phyloP scores from a whole-genome alignment of 2,329 filamentous ascomycete genomes.

The Alternaria panax region DNA sequence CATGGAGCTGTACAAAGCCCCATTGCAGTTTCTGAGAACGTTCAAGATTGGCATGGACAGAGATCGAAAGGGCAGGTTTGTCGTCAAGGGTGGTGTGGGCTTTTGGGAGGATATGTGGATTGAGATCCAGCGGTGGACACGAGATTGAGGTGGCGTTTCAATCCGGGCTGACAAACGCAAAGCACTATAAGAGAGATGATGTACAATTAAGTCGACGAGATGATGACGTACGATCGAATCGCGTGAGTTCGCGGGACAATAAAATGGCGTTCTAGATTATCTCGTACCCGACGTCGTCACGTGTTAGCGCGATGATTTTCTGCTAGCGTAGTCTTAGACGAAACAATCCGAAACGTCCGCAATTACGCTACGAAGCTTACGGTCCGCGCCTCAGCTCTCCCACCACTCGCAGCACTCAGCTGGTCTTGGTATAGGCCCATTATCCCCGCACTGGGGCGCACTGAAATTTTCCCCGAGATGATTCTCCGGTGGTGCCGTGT shows the following conservation, averaged over 20 bases:
- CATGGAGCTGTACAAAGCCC: slow-evolving; percentile 62
- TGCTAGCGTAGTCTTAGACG: slow-evolving; percentile 29
- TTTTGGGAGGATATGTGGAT: slow-evolving; percentile 55
- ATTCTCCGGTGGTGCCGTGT: slow-evolving; percentile 19
- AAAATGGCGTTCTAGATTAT: slow-evolving; percentile 3
- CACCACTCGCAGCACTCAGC: slow-evolving; percentile 25
- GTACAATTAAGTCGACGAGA: not conserved
- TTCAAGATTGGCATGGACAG: slow-evolving; percentile 46
- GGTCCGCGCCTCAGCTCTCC: slow-evolving; percentile 20
- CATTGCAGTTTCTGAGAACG: slow-evolving; percentile 51
- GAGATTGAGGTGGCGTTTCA: slow-evolving; percentile 2
- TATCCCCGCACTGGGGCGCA: slow-evolving; percentile 25
- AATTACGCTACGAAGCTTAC: slow-evolving; percentile 29
- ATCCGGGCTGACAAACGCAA: not conserved
- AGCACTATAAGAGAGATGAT: not conserved
- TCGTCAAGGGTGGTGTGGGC: slow-evolving; percentile 54
- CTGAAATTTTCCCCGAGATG: slow-evolving; percentile 24
- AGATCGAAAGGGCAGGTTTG: slow-evolving; percentile 45
- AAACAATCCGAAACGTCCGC: slow-evolving; percentile 37
- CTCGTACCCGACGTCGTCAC: slow-evolving; percentile 8
- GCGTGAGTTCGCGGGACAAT: not conserved
- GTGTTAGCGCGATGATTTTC: slow-evolving; percentile 21
- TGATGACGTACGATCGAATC: not conserved
- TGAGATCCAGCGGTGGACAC: slow-evolving; percentile 32
- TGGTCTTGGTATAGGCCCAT: slow-evolving; percentile 17